Base-by-base conservation (phyloP, 441 rosid species). In the Viola pubescens region DNA sequence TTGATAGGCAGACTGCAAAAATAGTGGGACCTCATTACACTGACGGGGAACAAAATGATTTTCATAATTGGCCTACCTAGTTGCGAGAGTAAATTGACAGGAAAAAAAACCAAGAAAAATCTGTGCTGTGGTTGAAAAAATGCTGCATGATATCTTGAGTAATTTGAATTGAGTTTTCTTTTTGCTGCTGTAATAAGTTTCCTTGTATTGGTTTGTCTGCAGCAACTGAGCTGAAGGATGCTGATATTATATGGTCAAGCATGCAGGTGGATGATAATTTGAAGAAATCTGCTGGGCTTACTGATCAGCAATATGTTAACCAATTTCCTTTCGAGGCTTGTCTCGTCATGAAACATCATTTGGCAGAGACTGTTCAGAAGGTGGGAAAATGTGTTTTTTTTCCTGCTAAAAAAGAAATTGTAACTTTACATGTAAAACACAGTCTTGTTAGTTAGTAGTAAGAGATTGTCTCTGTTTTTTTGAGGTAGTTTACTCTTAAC, bases 341-440 rank as follows among this genome's bases (percentile, higher is more conserved):
- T 73, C 72, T 91, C 64, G 98, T 89, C 70, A 91, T 91, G 98
- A 92, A 92, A 76, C 98, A 92, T 80, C 94, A 89, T 87, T 82
- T 92, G 75, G 98, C 97, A 0, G 91, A 85, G 71, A 92, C 97
- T 54, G 66, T 89, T 75, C 94, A 85, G 70, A 82, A 71, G 95
- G 97, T 89, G 58, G 34, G 34, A 26, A 26, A 26, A 26, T 26
- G 34, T 26, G 34, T 0, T 2, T 26, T 26, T 26, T 26, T 26
- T 26, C 1, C 34, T 0, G 34, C 34, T 26, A 59, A 58, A 53
- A 54, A 10, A 65, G 41, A 45, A 57, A 64, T 37, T 71, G 19
- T 51, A 26, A 38, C n/a, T 59, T 69, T 58, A 16, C 48, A 44
- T 43, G n/a, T 12, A 34, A 9, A 26, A 34, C 6, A 2, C n/a